Evolutionary conservation across 352 stramenopile genomes (phyloP).

Genomic region (Phytophthora tubulina): DNA sequence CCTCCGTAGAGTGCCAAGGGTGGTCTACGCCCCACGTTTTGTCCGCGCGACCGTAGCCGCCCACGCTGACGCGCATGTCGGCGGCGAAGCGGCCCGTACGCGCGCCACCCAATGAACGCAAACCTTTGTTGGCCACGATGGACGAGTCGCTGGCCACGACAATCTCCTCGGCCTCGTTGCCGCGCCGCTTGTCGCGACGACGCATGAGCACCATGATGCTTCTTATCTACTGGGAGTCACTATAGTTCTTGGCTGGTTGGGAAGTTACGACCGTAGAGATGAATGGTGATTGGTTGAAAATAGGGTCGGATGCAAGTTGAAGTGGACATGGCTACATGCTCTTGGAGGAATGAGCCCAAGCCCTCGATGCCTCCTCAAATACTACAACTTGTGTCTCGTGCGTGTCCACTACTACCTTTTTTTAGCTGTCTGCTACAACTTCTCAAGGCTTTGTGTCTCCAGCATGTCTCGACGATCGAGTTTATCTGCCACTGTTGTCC

Average conservation of each 20-base stretch:
- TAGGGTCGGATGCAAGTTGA: background rate
- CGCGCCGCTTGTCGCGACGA: constrained; percentile 73
- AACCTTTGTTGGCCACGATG: constrained; percentile 72
- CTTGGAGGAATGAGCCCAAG: too few relatives aligned
- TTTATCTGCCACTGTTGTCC: background rate
- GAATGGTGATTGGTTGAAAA: constrained; percentile 19
- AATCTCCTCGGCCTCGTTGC: constrained; percentile 71
- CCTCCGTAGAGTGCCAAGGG: constrained; percentile 75
- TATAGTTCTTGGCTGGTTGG: constrained; percentile 19
- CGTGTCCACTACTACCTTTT: too few relatives aligned
- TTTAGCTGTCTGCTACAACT: background rate
- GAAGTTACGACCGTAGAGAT: constrained; percentile 3
- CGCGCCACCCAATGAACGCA: constrained; percentile 63
- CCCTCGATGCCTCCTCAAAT: background rate
- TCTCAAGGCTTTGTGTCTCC: background rate
- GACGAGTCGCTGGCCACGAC: constrained; percentile 69
- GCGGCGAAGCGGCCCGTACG: constrained; percentile 76
- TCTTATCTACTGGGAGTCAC: background rate
- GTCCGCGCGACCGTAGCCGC: constrained; percentile 81
- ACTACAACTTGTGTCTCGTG: background rate
- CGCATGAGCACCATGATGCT: constrained; percentile 76
- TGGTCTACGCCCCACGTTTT: constrained; percentile 84
- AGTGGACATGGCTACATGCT: background rate
- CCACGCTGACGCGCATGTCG: constrained; percentile 80
- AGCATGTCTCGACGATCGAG: background rate